Evolutionary conservation across 2,329 filamentous ascomycete genomes (phyloP), one percentile per base, ranked within the genome.

Genomic region (Colletotrichum horii): DNA sequence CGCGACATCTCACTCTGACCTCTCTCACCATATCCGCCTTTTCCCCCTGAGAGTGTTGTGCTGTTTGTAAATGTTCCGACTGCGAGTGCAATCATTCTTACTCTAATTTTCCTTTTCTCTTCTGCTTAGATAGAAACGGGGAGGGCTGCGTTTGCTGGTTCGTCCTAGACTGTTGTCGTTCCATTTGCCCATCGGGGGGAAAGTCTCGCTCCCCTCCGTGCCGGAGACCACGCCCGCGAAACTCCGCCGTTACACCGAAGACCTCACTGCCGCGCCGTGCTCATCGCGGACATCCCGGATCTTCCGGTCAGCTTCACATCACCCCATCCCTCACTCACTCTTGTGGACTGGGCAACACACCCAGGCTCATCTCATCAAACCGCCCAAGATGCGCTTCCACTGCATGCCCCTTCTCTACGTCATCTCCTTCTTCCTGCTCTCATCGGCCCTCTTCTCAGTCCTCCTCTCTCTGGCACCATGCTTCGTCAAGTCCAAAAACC

Each of bases 381-480:
- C 69, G 56, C n/a, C 62, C 66, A 58, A 67, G 19, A 75, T 75
- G 73, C 73, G 73, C 6, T 73, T 75, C 56, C 73, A 75, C 60
- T 76, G 71, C 74, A 66, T 76, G 65, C 67, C 73, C 55, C 73
- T 75, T 9, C 74, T 77, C 61, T 78, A 78, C 75, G 67, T 77
- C 14, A 52, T 78, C 43, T 73, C 67, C 61, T 70, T 77, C 28
- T 64, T 79, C 71, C 6, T 79, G 68, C 70, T 77, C 58, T 77
- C 80, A 5, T 77, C 71, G 22, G 52, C 76, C 30, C 77, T 82
- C 65, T 79, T 81, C 55, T 78, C 76, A 70, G 66, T 75, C 48
- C 78, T 83, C 36, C 72, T 82, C 55, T 75, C 77, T 34, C 71
- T 81, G 19, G 70, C 76, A 2, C 78, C 79, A 2, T 83, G 81